Conservation (phyloP, 495 filamentous ascomycete genomes). For the Aspergillus steynii region DNA sequence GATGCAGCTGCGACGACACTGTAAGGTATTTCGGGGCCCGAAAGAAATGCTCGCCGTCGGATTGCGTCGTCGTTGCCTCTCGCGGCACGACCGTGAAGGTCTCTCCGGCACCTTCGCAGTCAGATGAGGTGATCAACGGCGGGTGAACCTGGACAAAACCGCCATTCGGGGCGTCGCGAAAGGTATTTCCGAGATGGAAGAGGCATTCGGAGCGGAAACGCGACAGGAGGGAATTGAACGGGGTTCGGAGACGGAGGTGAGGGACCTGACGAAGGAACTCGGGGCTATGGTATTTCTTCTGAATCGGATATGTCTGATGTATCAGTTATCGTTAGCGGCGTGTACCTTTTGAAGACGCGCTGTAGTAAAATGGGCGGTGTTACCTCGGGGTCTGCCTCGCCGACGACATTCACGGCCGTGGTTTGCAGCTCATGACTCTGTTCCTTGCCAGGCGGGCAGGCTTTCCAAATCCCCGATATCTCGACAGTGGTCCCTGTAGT, state of each 20-base stretch:
- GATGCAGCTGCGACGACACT: conserved; percentile 90
- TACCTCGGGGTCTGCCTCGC: conserved; percentile 77
- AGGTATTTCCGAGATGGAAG: conserved; percentile 70
- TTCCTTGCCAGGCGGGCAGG: conserved; percentile 63
- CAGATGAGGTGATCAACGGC: conserved; percentile 93
- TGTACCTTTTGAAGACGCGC: not conserved
- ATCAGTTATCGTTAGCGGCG: conserved; percentile 13
- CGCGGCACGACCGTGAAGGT: conserved; percentile 74
- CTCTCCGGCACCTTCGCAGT: conserved; percentile 95
- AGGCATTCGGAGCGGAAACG: conserved; percentile 88
- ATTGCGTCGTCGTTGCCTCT: conserved; percentile 28
- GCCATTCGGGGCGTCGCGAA: conserved; percentile 52
- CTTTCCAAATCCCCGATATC: conserved; percentile 76
- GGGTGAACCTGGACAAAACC: conserved; percentile 86
- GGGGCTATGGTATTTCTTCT: conserved; percentile 89
- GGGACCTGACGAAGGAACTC: conserved; percentile 88
- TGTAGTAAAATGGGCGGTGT: conserved; percentile 15
- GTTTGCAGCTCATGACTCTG: conserved; percentile 83
- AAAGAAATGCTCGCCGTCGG: conserved; percentile 64
- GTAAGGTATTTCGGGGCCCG: conserved; percentile 90
- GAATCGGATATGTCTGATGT: conserved; percentile 78
- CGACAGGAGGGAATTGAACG: conserved; percentile 75
- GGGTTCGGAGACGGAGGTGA: conserved; percentile 83
- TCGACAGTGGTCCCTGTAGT: conserved; percentile 77
- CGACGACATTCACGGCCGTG: conserved; percentile 65